These are phyloP conservation scores for Phytophthora citrophthora DNA, from an alignment of 352 stramenopile genomes.

Conservation along the genomic window DNA sequence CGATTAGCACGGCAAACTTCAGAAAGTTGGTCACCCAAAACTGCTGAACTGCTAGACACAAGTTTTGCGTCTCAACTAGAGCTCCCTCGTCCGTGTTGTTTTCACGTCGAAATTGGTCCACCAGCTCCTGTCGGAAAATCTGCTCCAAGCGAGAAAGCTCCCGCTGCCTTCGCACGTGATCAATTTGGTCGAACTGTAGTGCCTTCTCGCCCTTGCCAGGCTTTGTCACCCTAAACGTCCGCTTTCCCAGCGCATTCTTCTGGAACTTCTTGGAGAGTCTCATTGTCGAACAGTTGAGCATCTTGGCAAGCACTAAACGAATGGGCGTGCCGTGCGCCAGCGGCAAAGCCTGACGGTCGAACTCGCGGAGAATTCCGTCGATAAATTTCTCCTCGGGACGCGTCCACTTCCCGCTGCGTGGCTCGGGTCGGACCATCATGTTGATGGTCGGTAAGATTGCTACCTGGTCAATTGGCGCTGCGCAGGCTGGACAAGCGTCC, in stretches of 20 bases:
- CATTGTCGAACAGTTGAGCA: constrained; percentile 92
- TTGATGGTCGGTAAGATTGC: constrained; percentile 66
- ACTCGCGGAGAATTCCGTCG: constrained; percentile 82
- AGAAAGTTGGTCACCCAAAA: constrained; percentile 89
- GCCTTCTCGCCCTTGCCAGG: constrained; percentile 64
- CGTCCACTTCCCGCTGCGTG: constrained; percentile 87
- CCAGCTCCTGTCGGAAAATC: constrained; percentile 82
- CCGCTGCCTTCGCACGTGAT: constrained; percentile 71
- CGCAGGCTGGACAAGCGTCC: constrained; percentile 67
- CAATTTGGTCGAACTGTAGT: constrained; percentile 71
- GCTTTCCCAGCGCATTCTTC: constrained; percentile 87
- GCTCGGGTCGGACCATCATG: constrained; percentile 74
- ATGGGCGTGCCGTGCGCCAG: constrained; percentile 86
- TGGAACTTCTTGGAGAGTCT: constrained; percentile 91
- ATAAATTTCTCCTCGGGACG: constrained; percentile 88
- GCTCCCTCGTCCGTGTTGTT: constrained; percentile 85
- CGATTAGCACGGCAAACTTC: constrained; percentile 81
- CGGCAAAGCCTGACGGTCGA: constrained; percentile 75
- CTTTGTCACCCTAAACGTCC: constrained; percentile 84
- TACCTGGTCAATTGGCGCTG: constrained; percentile 59
- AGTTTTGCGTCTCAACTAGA: constrained; percentile 71
- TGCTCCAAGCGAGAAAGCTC: constrained; percentile 77
- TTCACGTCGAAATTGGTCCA: constrained; percentile 82
- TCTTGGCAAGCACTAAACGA: constrained; percentile 80
- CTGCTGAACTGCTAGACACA: constrained; percentile 81